These are phyloP conservation scores for Solanum pinnatisectum DNA, from an alignment of 257 asterid genomes.

Conservation along the genomic window DNA sequence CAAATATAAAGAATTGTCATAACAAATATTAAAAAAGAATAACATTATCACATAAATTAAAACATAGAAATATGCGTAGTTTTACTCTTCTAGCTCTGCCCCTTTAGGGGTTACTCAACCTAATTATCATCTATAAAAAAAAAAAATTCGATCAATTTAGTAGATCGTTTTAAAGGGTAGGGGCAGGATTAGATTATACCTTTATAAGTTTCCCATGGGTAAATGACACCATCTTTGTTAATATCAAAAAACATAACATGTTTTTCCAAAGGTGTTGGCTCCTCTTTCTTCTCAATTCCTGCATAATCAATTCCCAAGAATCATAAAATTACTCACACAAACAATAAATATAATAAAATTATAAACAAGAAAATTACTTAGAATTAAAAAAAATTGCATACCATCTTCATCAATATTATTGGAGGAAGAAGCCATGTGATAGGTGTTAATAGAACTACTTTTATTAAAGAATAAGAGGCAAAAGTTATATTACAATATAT, in stretches of 20 bases:
- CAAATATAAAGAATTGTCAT: not conserved
- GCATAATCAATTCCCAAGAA: not conserved
- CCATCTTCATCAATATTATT: not conserved
- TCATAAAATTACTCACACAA: not conserved
- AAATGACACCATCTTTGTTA: constrained; percentile 61
- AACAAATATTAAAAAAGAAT: too few species aligned
- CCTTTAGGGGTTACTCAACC: not conserved
- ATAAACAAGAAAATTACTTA: not conserved
- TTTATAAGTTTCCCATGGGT: constrained; percentile 69
- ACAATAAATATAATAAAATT: not conserved
- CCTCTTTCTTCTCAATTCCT: constrained; percentile 17
- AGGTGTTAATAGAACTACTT: too few species aligned
- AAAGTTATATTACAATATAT: too few species aligned
- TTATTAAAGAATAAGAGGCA: too few species aligned
- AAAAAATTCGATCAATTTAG: not conserved
- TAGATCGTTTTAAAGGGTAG: too few species aligned
- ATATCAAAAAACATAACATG: constrained; percentile 80
- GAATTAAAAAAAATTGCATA: not conserved
- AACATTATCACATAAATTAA: not conserved
- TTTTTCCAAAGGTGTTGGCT: constrained; percentile 42
- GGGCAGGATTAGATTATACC: constrained; percentile 2
- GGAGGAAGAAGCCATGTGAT: not conserved
- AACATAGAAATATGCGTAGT: too few species aligned
- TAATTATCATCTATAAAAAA: too few species aligned
- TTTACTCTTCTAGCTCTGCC: not conserved